Percentiles rank a stretch among this genome's conserved stretches.
Conservation (phyloP, 306 rosid species). For the Morella rubra region DNA sequence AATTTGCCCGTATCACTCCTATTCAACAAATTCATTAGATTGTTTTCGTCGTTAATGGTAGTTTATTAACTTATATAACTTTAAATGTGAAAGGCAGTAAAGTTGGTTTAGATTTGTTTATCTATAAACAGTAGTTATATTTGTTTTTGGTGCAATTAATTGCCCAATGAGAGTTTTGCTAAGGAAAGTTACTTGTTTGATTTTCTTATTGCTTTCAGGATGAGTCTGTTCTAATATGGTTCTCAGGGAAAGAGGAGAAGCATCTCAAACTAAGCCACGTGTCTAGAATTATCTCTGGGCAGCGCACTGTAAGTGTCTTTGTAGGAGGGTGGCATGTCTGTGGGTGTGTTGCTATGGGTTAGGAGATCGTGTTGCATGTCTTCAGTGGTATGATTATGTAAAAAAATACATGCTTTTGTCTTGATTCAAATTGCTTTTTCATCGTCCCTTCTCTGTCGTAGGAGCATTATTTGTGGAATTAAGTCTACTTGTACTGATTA, state of each 20-base stretch:
- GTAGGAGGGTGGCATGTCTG: conserved; percentile 21
- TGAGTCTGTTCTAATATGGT: conserved; percentile 93
- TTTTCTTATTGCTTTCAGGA: conserved; percentile 65
- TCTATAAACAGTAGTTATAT: conserved; percentile 15
- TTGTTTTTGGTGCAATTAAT: conserved; percentile 18
- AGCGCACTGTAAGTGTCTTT: conserved; percentile 79
- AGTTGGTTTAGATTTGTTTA: conserved; percentile 5
- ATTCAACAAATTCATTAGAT: conserved; percentile 15
- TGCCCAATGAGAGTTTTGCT: conserved; percentile 23
- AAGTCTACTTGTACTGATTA: not conserved
- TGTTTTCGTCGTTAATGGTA: not conserved
- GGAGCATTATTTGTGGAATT: conserved; percentile 18
- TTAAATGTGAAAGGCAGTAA: conserved; percentile 1
- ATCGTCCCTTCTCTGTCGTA: not conserved
- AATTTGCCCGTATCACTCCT: conserved; percentile 1
- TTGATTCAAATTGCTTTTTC: not conserved
- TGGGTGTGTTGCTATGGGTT: conserved; percentile 27
- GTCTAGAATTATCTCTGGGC: conserved; percentile 95
- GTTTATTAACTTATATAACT: too few species aligned
- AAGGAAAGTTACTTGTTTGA: conserved; percentile 24
- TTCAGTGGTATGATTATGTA: not conserved
- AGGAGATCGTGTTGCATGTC: conserved; percentile 3
- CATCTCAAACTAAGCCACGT: conserved; percentile 89
- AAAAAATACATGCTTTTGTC: not conserved
- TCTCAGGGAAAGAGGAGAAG: conserved; percentile 97